Base-by-base conservation (phyloP, 192 early-diverging fungal species). In the Entomortierella parvispora region DNA sequence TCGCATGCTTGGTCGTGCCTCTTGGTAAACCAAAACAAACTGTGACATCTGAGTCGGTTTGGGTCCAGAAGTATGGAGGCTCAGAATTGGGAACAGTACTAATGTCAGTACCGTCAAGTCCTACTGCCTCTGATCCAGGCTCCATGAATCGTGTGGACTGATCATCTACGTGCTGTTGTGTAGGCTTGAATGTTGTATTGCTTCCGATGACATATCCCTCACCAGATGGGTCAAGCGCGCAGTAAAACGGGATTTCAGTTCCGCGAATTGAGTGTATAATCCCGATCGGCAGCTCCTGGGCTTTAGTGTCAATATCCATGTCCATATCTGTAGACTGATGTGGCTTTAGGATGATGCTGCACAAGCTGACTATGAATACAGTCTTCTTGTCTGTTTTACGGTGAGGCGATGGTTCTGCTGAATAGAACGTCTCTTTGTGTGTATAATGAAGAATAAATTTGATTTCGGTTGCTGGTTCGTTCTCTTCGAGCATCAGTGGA, bases 61-160 rank as follows among this genome's bases (percentile, higher is more conserved):
- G 92, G 3, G 76, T 88, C 92, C 92, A 93, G 59, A 86, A 82
- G 71, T 93, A 93, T 4, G 76, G 82, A 2, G 74, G 54, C 29
- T 66, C 37, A 23, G 69, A 65, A 15, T 31, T 2, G 31, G 60
- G 29, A 47, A 28, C 62, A 26, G 40, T 40, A 12, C 52, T 70
- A 4, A 58, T 37, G 57, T 50, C 65, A 1, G 67, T 69, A 11
- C 52, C 47, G 8, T 77, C 48, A 23, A 79, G 26, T 14, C 65
- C 69, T 54, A 67, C 60, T 1, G 54, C 63, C 32, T 52, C 47
- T 9, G 67, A 62, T 25, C 80, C 72, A 32, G 63, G 54, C 22
- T 71, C 50, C 25, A 59, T 23, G 28, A 60, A 75, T 42, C 64
- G 31, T 11, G 46, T 65, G 22, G 48, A 58, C 48, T 65, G 70